A percentile compares a stretch with the other conserved stretches of the same genome.
These are phyloP conservation scores for Hygrophorus russula DNA, from an alignment of 768 basidiomycete species.

Conservation along the genomic window DNA sequence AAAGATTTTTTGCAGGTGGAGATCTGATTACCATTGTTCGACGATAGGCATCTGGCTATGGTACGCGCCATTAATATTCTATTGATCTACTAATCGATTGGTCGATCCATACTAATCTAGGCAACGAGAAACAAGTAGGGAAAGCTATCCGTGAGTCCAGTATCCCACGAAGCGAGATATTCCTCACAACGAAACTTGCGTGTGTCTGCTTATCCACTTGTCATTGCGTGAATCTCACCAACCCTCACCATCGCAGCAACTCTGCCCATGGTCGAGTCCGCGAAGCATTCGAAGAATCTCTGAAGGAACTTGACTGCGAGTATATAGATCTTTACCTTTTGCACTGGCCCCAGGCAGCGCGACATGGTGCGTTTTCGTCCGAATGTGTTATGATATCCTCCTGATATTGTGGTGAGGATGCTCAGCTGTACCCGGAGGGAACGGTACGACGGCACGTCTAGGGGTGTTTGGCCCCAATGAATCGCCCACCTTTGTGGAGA, in stretches of 20 bases:
- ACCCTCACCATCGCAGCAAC: constrained; percentile 21
- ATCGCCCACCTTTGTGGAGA: constrained; percentile 54
- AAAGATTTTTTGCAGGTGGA: no score
- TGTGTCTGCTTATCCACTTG: no score
- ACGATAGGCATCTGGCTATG: no score
- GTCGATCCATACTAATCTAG: no score
- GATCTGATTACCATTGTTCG: no score
- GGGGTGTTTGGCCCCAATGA: constrained; percentile 31
- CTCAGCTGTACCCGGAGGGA: constrained; percentile 1
- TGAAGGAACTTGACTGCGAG: constrained; percentile 54
- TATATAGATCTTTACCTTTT: constrained; percentile 82
- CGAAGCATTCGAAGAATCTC: constrained; percentile 57
- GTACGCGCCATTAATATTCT: no score
- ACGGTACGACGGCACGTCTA: not conserved
- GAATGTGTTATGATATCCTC: no score
- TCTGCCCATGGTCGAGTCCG: constrained; percentile 46
- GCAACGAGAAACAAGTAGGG: constrained; percentile 76
- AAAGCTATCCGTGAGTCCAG: constrained; percentile 67
- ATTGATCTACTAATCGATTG: no score
- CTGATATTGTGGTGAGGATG: not conserved
- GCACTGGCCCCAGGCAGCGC: constrained; percentile 52
- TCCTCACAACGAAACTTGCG: constrained; percentile 66
- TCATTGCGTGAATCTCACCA: no score
- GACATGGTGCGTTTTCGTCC: no score
- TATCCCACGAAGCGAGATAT: constrained; percentile 60